These are phyloP conservation scores for Arthrobotrys sinensis DNA, from an alignment of 2,329 filamentous ascomycete genomes.

Conservation along the genomic window DNA sequence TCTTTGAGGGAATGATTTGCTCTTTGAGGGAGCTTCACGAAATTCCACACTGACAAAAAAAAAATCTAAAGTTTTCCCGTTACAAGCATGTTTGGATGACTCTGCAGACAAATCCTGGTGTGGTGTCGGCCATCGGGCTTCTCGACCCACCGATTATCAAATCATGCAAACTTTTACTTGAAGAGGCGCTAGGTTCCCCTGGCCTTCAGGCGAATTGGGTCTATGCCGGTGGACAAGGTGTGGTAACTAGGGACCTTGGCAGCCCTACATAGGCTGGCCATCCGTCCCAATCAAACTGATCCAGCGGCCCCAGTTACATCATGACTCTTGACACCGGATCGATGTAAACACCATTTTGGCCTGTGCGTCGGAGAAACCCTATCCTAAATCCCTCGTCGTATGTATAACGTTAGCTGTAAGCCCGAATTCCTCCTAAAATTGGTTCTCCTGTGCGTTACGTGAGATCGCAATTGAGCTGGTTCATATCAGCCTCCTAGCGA, in stretches of 20 bases:
- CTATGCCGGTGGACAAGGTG: background rate
- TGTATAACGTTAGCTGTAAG: conserved; percentile 5
- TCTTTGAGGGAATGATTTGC: conserved; percentile 17
- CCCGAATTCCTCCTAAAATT: background rate
- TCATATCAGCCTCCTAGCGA: too few species aligned
- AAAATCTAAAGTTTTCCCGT: conserved; percentile 19
- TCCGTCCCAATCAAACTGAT: conserved; percentile 41
- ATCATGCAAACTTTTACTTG: conserved; percentile 41
- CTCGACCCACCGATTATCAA: conserved; percentile 46
- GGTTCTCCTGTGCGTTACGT: background rate
- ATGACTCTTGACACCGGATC: conserved; percentile 41
- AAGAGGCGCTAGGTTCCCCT: conserved; percentile 33
- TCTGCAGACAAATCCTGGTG: background rate
- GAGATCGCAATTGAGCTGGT: too few species aligned
- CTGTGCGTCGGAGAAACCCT: conserved; percentile 56
- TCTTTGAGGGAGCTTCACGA: background rate
- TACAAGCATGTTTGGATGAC: background rate
- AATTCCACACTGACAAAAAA: conserved; percentile 2
- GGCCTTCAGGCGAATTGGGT: conserved; percentile 12
- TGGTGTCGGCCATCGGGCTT: conserved; percentile 43
- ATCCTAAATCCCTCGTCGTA: background rate
- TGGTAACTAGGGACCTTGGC: conserved; percentile 27
- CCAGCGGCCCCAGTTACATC: conserved; percentile 28
- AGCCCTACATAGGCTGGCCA: conserved; percentile 40
- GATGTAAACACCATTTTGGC: conserved; percentile 28